Base-by-base conservation (phyloP, 2,329 filamentous ascomycete genomes). In the Nemania bipapillata region DNA sequence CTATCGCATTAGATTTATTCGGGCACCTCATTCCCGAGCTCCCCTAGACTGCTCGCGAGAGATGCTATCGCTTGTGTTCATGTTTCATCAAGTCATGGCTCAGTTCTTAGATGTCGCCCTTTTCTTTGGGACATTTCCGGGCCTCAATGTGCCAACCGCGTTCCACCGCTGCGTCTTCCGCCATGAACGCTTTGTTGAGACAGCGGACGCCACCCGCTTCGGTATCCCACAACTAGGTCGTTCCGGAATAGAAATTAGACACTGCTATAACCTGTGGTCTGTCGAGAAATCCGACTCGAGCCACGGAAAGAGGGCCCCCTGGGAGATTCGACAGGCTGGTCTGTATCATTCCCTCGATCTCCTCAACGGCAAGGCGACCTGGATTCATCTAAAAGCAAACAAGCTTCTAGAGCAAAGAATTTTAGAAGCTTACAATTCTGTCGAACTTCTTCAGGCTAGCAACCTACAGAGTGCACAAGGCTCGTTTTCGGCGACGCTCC, bases 221-320 rank as follows among this genome's bases (percentile, higher is more conserved):
- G 17, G 7, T 15, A 64, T 68, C 11, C 60, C 60, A 15, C 65
- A 64, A 17, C 15, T 68, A 5, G 65, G 60, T 7, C 54, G 65
- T 1, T 68, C 65, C 1, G 65, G 65, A 2, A 4, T 20, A 7
- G 65, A 68, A 42, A 50, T 64, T 12, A 28, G 52, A 7, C 30
- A 61, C n/a, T 68, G 65, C 26, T 68, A 65, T 52, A 68, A 68
- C 37, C 65, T 68, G 2, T 68, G 65, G 65, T 42, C 60, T 15
- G 60, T 24, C 3, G 65, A 68, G 15, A 56, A 50, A 11, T 55
- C 60, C 11, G 15, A 63, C 12, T 37, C 37, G 8, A 20, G 6
- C 8, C 40, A 56, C 20, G 37, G 20, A 30, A 58, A 60, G 8
- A 20, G 40, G 30, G 32, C 28, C 4, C 55, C 55, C 7, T 68